Conservation (phyloP, 371 early-diverging fungal species). For the Mortierella sp. region DNA sequence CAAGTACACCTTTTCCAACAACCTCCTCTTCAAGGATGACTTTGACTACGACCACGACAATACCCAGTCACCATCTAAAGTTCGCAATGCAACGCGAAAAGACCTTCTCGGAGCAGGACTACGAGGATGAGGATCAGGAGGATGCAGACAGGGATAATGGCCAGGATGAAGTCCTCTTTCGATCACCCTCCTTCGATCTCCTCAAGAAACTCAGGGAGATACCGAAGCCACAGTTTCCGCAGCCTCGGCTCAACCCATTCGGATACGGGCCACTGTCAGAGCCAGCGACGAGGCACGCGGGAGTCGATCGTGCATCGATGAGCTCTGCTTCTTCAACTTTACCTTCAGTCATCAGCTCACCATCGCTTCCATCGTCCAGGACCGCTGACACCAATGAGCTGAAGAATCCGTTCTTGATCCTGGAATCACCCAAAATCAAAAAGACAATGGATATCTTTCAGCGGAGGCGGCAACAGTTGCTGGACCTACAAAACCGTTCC, state of each 20-base stretch:
- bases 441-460: slow-evolving; percentile 27
- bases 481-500: slow-evolving; percentile 10
- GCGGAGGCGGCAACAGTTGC: slow-evolving; percentile 21
- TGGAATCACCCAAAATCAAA: slow-evolving; percentile 26
- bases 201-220: slow-evolving; percentile 24
- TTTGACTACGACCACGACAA: background rate
- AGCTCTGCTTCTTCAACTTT: background rate
- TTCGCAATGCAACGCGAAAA: slow-evolving; percentile 19
- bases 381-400: background rate
- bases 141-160: slow-evolving; percentile 11
- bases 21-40: background rate
- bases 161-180: slow-evolving; percentile 39
- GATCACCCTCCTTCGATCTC: slow-evolving; percentile 39
- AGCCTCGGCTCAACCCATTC: slow-evolving; percentile 36
- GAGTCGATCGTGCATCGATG: too few relatives aligned
- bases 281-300: background rate
- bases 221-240: slow-evolving; percentile 20
- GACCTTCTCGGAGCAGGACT: slow-evolving; percentile 12
- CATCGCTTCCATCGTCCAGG: background rate
- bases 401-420: slow-evolving; percentile 13
- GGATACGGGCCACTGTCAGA: slow-evolving; percentile 7
- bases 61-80: background rate
- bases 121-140: slow-evolving; percentile 11
- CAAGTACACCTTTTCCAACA: too few relatives aligned
- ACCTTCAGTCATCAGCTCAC: background rate